Conservation (phyloP, 345 rosid genomes). For the Euphorbia pulcherrima region DNA sequence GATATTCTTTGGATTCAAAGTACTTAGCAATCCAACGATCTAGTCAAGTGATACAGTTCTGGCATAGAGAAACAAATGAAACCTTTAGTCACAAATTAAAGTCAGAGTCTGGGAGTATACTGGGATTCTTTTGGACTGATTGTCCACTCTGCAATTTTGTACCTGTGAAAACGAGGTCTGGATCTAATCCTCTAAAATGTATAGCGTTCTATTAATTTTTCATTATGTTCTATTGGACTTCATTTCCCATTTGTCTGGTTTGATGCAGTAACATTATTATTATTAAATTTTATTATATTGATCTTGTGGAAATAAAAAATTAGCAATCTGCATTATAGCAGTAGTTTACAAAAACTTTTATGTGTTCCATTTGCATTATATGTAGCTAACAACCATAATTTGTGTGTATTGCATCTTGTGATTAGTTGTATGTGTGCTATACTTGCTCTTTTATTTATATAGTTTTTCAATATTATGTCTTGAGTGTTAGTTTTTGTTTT, state of each 20-base stretch:
- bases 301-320: background rate
- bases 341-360: background rate
- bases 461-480: background rate
- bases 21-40: constrained; percentile 77
- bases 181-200: constrained; percentile 10
- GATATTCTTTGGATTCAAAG: constrained; percentile 79
- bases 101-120: constrained; percentile 72
- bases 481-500: background rate
- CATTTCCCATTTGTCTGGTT: background rate
- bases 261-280: background rate
- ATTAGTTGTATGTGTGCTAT: background rate
- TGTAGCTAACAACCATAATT: background rate
- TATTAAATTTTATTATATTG: background rate
- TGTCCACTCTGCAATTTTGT: constrained; percentile 79
- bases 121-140: constrained; percentile 97
- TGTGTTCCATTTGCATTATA: background rate
- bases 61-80: constrained; percentile 66
- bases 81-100: constrained; percentile 56
- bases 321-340: background rate
- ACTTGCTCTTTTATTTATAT: no score
- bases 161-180: constrained; percentile 84
- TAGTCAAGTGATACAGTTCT: constrained; percentile 65
- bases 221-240: background rate
- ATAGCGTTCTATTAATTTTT: background rate
- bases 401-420: background rate